phyloP scores from a whole-genome alignment of 768 basidiomycete genomes.

The Pholiota microspora region DNA sequence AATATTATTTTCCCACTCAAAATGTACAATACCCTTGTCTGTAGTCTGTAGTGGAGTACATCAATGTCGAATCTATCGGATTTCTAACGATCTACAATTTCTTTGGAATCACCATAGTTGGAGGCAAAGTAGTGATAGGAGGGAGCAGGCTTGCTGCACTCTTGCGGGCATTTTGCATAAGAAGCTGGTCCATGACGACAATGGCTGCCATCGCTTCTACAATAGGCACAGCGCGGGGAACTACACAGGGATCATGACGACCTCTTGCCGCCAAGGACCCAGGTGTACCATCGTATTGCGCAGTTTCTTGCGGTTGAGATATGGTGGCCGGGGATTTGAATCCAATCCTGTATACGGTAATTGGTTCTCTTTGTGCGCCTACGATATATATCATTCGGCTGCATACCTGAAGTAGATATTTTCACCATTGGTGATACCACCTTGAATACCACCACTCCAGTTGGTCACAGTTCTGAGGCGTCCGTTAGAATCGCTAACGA shows the following conservation, averaged over 20 bases:
- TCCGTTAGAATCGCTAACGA: constrained; percentile 63
- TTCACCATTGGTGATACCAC: constrained; percentile 97
- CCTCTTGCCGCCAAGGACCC: constrained; percentile 90
- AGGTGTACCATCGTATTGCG: constrained; percentile 88
- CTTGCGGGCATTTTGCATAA: constrained; percentile 84
- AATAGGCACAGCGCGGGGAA: constrained; percentile 95
- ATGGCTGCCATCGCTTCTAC: constrained; percentile 97
- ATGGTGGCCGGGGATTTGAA: constrained; percentile 99
- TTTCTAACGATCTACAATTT: constrained; percentile 18
- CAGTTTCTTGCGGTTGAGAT: constrained; percentile 86
- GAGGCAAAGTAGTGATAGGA: constrained; percentile 82
- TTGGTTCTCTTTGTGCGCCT: neutral
- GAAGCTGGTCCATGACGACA: constrained; percentile 91
- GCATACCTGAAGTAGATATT: constrained; percentile 93
- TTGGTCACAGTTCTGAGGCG: constrained; percentile 84
- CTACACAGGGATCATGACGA: constrained; percentile 96
- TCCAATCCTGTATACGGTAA: constrained; percentile 59
- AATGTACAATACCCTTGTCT: neutral
- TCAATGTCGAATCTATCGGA: neutral
- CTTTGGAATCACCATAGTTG: constrained; percentile 81
- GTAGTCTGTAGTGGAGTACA: neutral
- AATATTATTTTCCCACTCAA: neutral
- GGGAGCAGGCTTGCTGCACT: constrained; percentile 78
- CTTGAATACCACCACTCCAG: constrained; percentile 97
- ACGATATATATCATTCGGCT: neutral